Conservation (phyloP, 1,284 basidiomycete genomes). For the Rhodotorula mucilaginosa region DNA sequence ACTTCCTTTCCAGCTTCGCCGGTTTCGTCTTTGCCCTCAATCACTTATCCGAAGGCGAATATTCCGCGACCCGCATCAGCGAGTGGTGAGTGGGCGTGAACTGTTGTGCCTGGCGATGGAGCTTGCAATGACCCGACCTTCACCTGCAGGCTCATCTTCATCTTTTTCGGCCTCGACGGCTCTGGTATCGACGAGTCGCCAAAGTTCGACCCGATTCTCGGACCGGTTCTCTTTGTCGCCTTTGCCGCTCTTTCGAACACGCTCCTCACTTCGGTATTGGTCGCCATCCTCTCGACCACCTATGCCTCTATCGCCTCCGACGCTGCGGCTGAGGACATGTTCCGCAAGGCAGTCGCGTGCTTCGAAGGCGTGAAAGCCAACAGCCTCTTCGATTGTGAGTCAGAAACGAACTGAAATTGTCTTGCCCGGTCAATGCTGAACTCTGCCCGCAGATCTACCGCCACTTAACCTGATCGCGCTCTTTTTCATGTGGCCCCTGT, state of each 20-base stretch:
- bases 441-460: conserved; percentile 31
- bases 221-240: conserved; percentile 72
- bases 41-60: conserved; percentile 40
- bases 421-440: neutral
- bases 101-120: neutral
- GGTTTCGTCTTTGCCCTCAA: conserved; percentile 41
- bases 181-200: conserved; percentile 37
- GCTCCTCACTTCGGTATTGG: conserved; percentile 68
- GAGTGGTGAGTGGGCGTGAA: conserved; percentile 28
- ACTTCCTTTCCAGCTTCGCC: conserved; percentile 18
- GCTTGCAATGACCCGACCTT: neutral
- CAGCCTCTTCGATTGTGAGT: conserved; percentile 41
- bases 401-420: neutral
- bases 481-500: conserved; percentile 39
- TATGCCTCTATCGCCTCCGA: conserved; percentile 72
- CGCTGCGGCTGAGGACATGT: conserved; percentile 63
- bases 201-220: conserved; percentile 38
- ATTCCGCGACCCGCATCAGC: conserved; percentile 27
- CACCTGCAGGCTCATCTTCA: conserved; percentile 33
- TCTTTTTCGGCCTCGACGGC: conserved; percentile 41
- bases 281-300: conserved; percentile 80
- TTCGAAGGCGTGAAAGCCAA: conserved; percentile 64
- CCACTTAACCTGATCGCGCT: conserved; percentile 44
- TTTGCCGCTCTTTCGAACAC: conserved; percentile 82
- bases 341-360: conserved; percentile 79